Percentiles rank a stretch among this genome's conserved stretches.
phyloP scores from a whole-genome alignment of 768 basidiomycete species.

The Krasilnikovozyma curviuscula region DNA sequence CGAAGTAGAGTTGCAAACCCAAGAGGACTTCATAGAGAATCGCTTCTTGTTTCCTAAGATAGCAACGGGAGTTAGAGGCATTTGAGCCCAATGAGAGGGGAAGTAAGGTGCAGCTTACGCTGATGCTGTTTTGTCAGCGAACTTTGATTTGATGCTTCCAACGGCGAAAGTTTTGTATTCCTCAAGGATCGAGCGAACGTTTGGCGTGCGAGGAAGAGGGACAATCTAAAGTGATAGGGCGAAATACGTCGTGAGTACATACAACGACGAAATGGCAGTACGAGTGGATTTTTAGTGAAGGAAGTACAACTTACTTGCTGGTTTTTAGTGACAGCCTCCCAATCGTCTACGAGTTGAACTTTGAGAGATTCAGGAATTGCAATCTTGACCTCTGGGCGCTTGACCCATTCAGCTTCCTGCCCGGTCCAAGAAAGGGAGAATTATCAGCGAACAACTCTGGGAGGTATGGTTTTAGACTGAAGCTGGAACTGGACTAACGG shows the following conservation, averaged over 20 bases:
- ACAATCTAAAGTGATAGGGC: constrained; percentile 42
- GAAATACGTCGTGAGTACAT: not conserved
- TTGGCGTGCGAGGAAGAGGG: constrained; percentile 57
- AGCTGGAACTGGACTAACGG: not conserved
- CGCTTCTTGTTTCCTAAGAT: constrained; percentile 40
- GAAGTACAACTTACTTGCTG: constrained; percentile 41
- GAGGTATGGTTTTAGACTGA: too few relatives aligned
- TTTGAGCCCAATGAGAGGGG: not conserved
- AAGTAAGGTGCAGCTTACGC: not conserved
- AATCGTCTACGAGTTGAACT: constrained; percentile 78
- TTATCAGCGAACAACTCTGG: too few relatives aligned
- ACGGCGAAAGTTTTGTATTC: constrained; percentile 52
- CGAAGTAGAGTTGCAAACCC: constrained; percentile 79
- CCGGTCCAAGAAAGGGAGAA: not conserved
- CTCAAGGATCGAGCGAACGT: constrained; percentile 52
- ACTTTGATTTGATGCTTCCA: too few relatives aligned
- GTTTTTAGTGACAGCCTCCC: constrained; percentile 93
- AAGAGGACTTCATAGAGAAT: constrained; percentile 63
- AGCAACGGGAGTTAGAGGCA: not conserved
- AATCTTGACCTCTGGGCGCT: constrained; percentile 76
- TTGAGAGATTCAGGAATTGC: constrained; percentile 79
- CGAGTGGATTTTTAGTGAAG: not conserved
- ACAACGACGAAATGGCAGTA: not conserved
- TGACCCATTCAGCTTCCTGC: constrained; percentile 51
- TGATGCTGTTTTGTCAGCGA: not conserved